Base-by-base conservation (phyloP, 1,139 yeast species). In the Suhomyces atakaporum region DNA sequence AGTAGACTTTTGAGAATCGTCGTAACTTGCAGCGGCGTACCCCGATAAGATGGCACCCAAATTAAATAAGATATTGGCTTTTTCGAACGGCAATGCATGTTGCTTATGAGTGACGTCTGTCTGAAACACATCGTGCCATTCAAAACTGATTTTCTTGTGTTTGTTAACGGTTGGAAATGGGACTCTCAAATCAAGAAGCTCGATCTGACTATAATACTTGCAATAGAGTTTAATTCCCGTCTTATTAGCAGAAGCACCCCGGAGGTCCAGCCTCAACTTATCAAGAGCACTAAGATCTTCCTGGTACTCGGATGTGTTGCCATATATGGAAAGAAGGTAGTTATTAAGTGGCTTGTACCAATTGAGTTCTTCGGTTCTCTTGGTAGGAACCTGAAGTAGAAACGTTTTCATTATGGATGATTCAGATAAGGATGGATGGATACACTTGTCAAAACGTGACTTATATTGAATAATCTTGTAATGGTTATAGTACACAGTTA, bases 1-100 rank as follows among this genome's bases (percentile, higher is more conserved):
- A 8, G 19, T 13, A 6, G 36, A 22, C 36, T 69, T 66, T 5
- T 81, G 73, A 33, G 64, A 52, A 31, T 64, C 65, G 12, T 52
- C 50, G 39, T 69, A 68, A 36, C 79, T 67, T 4, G 73, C 49
- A 1, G 78, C 70, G 0, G 85, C 96, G 33, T 83, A 54, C 35
- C 53, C 56, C 16, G 66, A 56, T 30, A 70, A 51, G 22, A 65
- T 44, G 0, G 74, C 56, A 1, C 62, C 75, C 29, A 68, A 62
- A 53, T 90, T 90, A 68, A 82, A 92, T 39, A 92, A 66, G 2
- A 84, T 65, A 20, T 87, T 79, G 2, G 97, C 96, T 62, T 92
- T 92, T 54, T 92, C 98, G 55, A 86, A 90, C 0, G 96, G 90
- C 34, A 88, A 56, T 7, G 83, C 77, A 27, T 71, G 64, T 27